phyloP scores from a whole-genome alignment of 257 asterid genomes.

The Cynanchum wilfordii region DNA sequence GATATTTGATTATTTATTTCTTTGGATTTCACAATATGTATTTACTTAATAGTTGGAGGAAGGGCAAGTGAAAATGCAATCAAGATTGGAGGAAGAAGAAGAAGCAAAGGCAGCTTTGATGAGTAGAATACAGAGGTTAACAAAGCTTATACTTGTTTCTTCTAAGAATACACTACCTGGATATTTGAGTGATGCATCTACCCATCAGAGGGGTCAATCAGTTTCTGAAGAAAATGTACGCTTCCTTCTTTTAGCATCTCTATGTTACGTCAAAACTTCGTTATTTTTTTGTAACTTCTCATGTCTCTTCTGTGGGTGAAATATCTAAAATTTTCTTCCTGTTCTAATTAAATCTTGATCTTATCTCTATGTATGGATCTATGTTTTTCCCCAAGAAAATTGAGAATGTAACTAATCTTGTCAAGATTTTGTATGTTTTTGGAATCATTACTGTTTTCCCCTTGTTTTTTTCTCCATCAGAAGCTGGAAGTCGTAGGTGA shows the following conservation, averaged over 20 bases:
- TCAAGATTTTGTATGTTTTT: neutral
- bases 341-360: neutral
- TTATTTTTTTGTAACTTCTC: neutral
- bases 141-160: conserved; percentile 94
- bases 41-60: conserved; percentile 66
- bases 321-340: neutral
- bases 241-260: conserved; percentile 16
- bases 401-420: neutral
- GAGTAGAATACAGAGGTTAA: conserved; percentile 98
- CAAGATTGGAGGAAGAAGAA: conserved; percentile 98
- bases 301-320: neutral
- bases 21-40: neutral
- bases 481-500: conserved; percentile 56
- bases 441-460: conserved; percentile 14
- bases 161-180: conserved; percentile 78
- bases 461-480: conserved; percentile 43
- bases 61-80: conserved; percentile 98
- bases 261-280: neutral
- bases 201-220: conserved; percentile 56
- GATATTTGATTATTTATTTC: neutral
- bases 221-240: conserved; percentile 78
- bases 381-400: neutral
- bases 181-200: conserved; percentile 46
- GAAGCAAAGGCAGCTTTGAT: conserved; percentile 95
- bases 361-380: neutral